Evolutionary conservation across 495 filamentous ascomycete genomes (phyloP), one percentile per base, ranked within the genome.

Genomic region (Lophium mytilinum): DNA sequence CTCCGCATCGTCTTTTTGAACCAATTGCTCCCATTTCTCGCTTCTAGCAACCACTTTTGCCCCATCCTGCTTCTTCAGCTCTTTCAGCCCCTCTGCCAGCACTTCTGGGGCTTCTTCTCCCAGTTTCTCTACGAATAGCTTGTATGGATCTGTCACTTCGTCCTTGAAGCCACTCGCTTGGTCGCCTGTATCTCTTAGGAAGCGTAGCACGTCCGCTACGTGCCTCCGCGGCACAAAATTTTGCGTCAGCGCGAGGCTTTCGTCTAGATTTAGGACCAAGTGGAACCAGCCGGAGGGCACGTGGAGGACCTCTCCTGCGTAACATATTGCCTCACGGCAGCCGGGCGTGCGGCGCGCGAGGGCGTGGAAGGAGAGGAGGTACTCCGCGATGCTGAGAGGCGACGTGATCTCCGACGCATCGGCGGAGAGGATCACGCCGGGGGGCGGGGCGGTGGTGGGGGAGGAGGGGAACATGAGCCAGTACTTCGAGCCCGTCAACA

Each of bases 261-360:
- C 75, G 52, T 87, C 82, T 18, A 95, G 70, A 62, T 98, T 98
- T 24, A 97, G 85, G 18, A 98, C 93, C 35, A 96, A 73, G 75
- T 98, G 93, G 87, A 90, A 98, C 91, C 93, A 98, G 8, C 93
- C 91, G 54, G 79, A 81, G 1, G 93, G 93, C 35, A 98, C 93
- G 67, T 98, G 89, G 50, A 98, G 69, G 36, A 98, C 87, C 67
- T 98, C 93, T 17, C 93, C 93, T 50, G 85, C 84, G 52, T 72
- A 70, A 68, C 93, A 98, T 36, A 97, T 80, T 0, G 92, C 93
- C 72, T 98, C 93, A 21, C 84, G 71, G 65, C 91, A 96, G 5
- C 87, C 90, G 0, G 81, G 80, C 9, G 85, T 83, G 42, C 75
- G 75, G 42, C 93, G 81, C 15, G 93, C 93, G 63, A 91, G 86